phyloP scores from a whole-genome alignment of 1,284 basidiomycete species.

The Vanrija pseudolonga region DNA sequence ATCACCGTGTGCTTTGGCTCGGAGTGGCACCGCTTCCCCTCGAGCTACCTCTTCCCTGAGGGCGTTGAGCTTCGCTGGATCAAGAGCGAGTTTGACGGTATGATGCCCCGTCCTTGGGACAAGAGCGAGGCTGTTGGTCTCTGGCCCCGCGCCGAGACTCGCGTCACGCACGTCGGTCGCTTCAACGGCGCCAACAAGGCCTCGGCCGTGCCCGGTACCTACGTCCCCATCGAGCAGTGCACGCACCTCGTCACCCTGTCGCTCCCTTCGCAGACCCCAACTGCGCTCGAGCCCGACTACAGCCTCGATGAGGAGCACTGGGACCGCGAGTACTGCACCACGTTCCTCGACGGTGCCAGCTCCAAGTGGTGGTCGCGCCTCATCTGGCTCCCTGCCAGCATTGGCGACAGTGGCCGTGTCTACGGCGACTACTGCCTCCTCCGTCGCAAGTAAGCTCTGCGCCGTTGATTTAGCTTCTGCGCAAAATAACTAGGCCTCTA shows the following conservation, averaged over 20 bases:
- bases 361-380: constrained; percentile 67
- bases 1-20: constrained; percentile 83
- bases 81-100: constrained; percentile 82
- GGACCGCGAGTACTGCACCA: constrained; percentile 69
- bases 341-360: constrained; percentile 75
- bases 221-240: constrained; percentile 70
- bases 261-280: constrained; percentile 64
- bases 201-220: constrained; percentile 61
- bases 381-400: constrained; percentile 69
- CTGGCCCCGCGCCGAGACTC: constrained; percentile 67
- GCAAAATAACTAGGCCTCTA: not conserved
- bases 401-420: constrained; percentile 43
- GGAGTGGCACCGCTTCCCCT: constrained; percentile 95
- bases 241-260: constrained; percentile 84
- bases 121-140: constrained; percentile 33
- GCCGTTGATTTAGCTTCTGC: not conserved
- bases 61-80: constrained; percentile 79
- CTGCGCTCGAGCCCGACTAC: constrained; percentile 72
- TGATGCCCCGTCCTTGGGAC: constrained; percentile 65
- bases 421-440: constrained; percentile 56
- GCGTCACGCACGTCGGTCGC: constrained; percentile 57
- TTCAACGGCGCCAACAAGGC: constrained; percentile 88
- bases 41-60: constrained; percentile 81
- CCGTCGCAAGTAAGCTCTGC: constrained; percentile 25
- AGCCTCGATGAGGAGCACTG: constrained; percentile 52